A percentile compares a stretch with the other conserved stretches of the same genome.
Evolutionary conservation across 768 basidiomycete species (phyloP).

Genomic region (Termitomyces sp.): DNA sequence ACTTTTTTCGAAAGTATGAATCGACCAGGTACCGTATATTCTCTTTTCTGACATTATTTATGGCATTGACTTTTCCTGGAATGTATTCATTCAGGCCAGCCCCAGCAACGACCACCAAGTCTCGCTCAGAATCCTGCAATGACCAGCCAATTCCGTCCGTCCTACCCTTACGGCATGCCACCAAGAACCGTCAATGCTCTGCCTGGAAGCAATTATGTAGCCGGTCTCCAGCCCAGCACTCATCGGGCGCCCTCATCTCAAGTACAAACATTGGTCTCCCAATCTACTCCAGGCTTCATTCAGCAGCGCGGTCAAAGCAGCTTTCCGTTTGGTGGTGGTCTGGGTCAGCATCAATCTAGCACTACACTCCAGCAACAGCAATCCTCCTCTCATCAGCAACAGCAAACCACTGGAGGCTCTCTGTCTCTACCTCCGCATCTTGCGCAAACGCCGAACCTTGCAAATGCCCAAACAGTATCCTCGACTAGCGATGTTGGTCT

Average conservation of each 20-base stretch:
- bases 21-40: conserved; percentile 45
- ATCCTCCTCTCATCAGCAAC: conserved; percentile 44
- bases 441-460: conserved; percentile 41
- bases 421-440: conserved; percentile 51
- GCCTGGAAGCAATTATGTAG: conserved; percentile 43
- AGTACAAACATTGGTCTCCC: conserved; percentile 49
- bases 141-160: conserved; percentile 57
- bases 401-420: conserved; percentile 48
- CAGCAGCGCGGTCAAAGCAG: conserved; percentile 54
- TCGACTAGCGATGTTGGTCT: conserved; percentile 72
- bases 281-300: conserved; percentile 58
- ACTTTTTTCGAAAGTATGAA: conserved; percentile 44
- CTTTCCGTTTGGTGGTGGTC: conserved; percentile 60
- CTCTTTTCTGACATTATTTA: conserved; percentile 10
- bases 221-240: conserved; percentile 51
- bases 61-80: conserved; percentile 17
- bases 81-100: conserved; percentile 53
- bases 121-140: conserved; percentile 60
- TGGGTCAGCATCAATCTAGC: conserved; percentile 44
- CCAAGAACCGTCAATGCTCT: conserved; percentile 52
- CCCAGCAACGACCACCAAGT: conserved; percentile 75
- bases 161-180: conserved; percentile 54
- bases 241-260: conserved; percentile 56
- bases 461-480: conserved; percentile 53
- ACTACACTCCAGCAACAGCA: conserved; percentile 34